Percentiles rank a stretch among this genome's conserved stretches.
Conservation (phyloP, 1,284 basidiomycete species). For the Athelia psychrophila region DNA sequence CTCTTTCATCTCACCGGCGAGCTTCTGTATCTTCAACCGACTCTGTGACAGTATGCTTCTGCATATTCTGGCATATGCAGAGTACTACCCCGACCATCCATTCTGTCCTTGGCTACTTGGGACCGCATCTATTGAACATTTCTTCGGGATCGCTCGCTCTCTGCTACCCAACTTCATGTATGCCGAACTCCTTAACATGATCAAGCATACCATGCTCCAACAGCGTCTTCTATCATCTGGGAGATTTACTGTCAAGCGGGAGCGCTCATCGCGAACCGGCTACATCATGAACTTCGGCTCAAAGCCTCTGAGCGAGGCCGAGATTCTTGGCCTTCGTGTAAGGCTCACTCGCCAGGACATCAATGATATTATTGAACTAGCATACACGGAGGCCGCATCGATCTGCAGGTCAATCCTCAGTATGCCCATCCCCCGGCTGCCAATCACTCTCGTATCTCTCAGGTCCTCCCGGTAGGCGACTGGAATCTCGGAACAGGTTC, state of each 20-base stretch:
- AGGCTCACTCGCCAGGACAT: neutral
- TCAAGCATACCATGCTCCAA: conserved; percentile 16
- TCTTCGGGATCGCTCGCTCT: conserved; percentile 22
- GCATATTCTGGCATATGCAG: conserved; percentile 10
- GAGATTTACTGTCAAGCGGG: conserved; percentile 10
- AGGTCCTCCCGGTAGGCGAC: neutral
- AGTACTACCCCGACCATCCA: conserved; percentile 14
- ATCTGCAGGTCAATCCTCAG: conserved; percentile 13
- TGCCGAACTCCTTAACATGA: conserved; percentile 20
- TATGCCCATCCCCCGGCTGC: conserved; percentile 7
- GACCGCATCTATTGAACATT: conserved; percentile 25
- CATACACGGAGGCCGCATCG: conserved; percentile 11
- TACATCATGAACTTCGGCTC: conserved; percentile 16
- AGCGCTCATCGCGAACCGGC: conserved; percentile 9
- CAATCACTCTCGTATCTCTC: neutral
- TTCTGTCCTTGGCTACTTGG: conserved; percentile 22
- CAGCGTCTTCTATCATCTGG: conserved; percentile 19
- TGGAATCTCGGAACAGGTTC: neutral
- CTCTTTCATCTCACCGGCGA: conserved; percentile 21
- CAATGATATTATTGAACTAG: conserved; percentile 12
- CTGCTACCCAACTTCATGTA: conserved; percentile 24
- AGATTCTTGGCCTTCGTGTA: conserved; percentile 4
- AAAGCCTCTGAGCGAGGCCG: conserved; percentile 9
- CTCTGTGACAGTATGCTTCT: conserved; percentile 20
- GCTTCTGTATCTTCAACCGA: conserved; percentile 14